Conservation (phyloP, 2,329 filamentous ascomycete genomes). For the Talaromyces sp. region DNA sequence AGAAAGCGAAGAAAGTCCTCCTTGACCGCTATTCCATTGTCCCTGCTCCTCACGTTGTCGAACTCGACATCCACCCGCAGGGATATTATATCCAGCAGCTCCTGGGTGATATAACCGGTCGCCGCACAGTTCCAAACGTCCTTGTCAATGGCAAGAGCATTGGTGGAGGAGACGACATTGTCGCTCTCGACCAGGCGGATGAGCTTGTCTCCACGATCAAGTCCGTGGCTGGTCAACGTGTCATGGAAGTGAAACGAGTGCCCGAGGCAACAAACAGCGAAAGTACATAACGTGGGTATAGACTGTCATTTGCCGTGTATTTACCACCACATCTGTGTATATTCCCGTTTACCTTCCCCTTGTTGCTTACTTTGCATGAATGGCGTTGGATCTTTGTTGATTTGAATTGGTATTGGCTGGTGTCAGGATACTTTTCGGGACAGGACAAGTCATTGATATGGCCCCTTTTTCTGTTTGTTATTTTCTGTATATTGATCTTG, state of each 20-base stretch:
- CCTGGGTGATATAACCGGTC: constrained; percentile 68
- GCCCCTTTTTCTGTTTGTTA: not conserved
- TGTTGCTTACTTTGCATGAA: constrained; percentile 2
- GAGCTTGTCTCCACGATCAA: constrained; percentile 67
- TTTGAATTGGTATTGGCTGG: not conserved
- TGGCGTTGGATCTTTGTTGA: constrained; percentile 5
- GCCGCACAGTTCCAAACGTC: constrained; percentile 86
- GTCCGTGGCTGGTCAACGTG: constrained; percentile 65
- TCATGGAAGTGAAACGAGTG: constrained; percentile 34
- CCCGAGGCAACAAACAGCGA: not conserved
- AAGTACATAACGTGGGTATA: not conserved
- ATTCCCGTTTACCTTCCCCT: not conserved
- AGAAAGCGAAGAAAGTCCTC: constrained; percentile 77
- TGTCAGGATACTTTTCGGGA: not conserved
- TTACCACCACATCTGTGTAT: not conserved
- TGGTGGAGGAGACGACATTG: constrained; percentile 83
- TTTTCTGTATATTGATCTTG: not conserved
- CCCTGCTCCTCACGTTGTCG: constrained; percentile 79
- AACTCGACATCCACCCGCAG: constrained; percentile 77
- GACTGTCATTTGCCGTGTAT: not conserved
- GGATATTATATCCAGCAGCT: constrained; percentile 67
- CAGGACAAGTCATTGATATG: not conserved
- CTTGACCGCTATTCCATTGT: constrained; percentile 79
- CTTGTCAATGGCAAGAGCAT: constrained; percentile 83
- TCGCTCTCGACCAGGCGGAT: constrained; percentile 62